Base-by-base conservation (phyloP, 2,329 filamentous ascomycete species). In the Bimuria novae-zelandiae region DNA sequence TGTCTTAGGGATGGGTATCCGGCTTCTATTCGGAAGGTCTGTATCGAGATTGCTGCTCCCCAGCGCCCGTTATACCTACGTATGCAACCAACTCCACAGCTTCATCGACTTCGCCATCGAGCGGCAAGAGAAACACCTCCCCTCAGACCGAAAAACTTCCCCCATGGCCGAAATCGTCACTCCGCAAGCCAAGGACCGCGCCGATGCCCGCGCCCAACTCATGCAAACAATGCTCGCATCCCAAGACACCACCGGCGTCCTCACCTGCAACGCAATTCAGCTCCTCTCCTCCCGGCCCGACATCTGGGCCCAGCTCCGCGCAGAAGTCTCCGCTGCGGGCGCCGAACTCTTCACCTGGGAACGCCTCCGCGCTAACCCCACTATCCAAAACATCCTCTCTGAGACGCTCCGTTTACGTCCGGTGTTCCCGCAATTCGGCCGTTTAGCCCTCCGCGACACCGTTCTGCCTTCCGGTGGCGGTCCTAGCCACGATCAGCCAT, bases 401-500 rank as follows among this genome's bases (percentile, higher is more conserved):
- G 51, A 56, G 40, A 29, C 52, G 7, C 45, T 65, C 1, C 59
- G 62, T 7, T 35, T 62, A 0, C 56, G 54, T 32, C 62, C 62
- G 1, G 35, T 60, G 11, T 61, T 65, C 32, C 49, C 61, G 2
- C 14, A 52, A n/a, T 30, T 57, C 7, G 37, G n/a, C 10, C 59
- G 61, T 14, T 16, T 22, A 14, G 51, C 53, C 2, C 44, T 59
- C 7, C 30, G 37, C 10, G 57, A 63, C 41, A 64, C 61, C 2
- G 37, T 30, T 1, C 48, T 65, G 3, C 62, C 62, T 12, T 21
- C 33, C 11, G 61, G 62, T 10, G 62, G 57, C 12, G 62, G 61
- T 10, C 30, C 49, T 7, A n/a, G 50, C 3, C 36, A 51, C 11
- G 25, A 52, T 10, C 17, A 32, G 6, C 61, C 57, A 1, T 36